phyloP scores from a whole-genome alignment of 2,329 filamentous ascomycete genomes.

The Fusarium piperis region DNA sequence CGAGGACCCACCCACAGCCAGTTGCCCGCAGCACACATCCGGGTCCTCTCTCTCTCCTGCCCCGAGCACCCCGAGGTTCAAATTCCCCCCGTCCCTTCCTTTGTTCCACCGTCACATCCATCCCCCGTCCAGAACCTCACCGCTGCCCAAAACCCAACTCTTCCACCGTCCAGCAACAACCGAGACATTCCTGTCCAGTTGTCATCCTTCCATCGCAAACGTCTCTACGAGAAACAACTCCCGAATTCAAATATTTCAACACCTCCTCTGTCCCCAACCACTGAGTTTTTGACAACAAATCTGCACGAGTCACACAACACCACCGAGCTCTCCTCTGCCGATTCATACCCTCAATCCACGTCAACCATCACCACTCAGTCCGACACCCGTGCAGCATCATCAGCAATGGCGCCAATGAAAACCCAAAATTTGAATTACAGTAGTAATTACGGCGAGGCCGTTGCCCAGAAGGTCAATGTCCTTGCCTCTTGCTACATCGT shows the following conservation, averaged over 20 bases:
- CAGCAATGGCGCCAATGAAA: conserved; percentile 75
- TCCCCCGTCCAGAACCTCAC: conserved; percentile 21
- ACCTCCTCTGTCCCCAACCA: neutral
- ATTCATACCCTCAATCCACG: conserved; percentile 16
- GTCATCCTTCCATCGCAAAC: conserved; percentile 12
- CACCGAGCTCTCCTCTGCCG: conserved; percentile 17
- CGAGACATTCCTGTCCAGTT: conserved; percentile 16
- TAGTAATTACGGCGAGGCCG: conserved; percentile 80
- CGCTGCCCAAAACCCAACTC: conserved; percentile 32
- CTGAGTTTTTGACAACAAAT: conserved; percentile 3
- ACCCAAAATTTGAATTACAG: conserved; percentile 73
- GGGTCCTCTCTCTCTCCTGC: conserved; percentile 17
- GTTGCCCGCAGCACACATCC: conserved; percentile 6
- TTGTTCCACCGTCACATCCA: conserved; percentile 7
- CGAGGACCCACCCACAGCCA: conserved; percentile 28
- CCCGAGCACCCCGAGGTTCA: conserved; percentile 30
- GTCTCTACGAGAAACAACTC: conserved; percentile 1
- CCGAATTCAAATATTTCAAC: neutral
- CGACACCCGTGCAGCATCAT: conserved; percentile 39
- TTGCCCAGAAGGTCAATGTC: conserved; percentile 74
- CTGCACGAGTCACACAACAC: conserved; percentile 9
- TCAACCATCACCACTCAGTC: conserved; percentile 23
- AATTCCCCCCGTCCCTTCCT: conserved; percentile 25
- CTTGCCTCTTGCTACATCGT: conserved; percentile 93
- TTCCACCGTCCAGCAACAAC: neutral